Conservation (phyloP, 1,139 yeast species). For the Diutina catenulata region DNA sequence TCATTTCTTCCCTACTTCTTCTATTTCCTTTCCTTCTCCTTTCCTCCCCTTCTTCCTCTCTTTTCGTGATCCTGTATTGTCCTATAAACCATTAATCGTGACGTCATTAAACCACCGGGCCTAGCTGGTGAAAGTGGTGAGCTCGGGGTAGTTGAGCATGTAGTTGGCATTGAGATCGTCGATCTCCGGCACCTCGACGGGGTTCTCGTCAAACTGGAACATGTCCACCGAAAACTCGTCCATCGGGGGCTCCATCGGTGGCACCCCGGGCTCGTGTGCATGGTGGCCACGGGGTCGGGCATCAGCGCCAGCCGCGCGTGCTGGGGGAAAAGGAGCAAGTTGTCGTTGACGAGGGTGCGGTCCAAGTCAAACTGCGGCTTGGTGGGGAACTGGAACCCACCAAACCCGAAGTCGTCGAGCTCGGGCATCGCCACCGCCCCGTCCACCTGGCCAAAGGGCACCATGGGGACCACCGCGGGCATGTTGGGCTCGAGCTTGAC, state of each 20-base stretch:
- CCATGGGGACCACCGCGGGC: not conserved
- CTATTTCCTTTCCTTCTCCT: too few relatives aligned
- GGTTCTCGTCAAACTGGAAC: not conserved
- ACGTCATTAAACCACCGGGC: constrained; percentile 1
- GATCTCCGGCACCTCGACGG: constrained; percentile 1
- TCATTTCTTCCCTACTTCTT: too few relatives aligned
- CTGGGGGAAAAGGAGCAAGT: not conserved
- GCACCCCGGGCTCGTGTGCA: not conserved
- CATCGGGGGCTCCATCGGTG: constrained; percentile 1
- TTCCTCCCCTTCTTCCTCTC: too few relatives aligned
- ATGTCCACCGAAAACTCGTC: not conserved
- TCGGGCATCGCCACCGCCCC: constrained; percentile 1
- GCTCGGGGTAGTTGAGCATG: not conserved
- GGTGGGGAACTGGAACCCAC: not conserved
- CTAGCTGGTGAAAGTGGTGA: constrained; percentile 1
- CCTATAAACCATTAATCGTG: constrained; percentile 2
- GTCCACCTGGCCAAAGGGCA: constrained; percentile 4
- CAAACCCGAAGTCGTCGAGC: not conserved
- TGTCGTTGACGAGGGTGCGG: not conserved
- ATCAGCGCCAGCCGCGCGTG: constrained; percentile 2
- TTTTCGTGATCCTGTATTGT: constrained; percentile 4
- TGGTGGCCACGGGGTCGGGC: constrained; percentile 2
- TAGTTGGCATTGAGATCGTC: not conserved
- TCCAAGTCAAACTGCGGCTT: not conserved
- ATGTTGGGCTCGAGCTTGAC: constrained; percentile 1